A percentile compares a stretch with the other conserved stretches of the same genome.
Conservation (phyloP, 1,284 basidiomycete species). For the Neotropicomus parvogracilis region DNA sequence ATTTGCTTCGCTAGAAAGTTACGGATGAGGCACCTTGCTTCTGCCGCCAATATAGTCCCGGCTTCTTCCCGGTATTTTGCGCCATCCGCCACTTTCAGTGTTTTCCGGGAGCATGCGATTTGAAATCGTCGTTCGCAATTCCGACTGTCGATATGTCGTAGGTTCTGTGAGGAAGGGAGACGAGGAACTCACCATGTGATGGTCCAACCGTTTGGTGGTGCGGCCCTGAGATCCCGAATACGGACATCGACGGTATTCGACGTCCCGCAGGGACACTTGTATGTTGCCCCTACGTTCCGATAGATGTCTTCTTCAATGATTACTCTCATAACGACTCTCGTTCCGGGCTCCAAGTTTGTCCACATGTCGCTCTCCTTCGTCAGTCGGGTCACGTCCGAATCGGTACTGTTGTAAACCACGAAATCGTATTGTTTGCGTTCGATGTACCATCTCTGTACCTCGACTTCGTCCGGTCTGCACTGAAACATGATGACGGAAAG, state of each 20-base stretch:
- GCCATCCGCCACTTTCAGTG: no score
- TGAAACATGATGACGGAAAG: background rate
- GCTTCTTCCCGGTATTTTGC: background rate
- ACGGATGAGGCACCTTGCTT: background rate
- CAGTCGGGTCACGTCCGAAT: background rate
- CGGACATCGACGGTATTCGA: no score
- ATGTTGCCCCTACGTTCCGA: background rate
- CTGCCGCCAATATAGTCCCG: background rate
- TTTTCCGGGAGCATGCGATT: no score
- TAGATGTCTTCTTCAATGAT: background rate
- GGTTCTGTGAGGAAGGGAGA: background rate
- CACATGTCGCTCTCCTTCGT: conserved; percentile 1
- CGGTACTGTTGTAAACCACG: background rate
- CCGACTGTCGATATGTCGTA: background rate
- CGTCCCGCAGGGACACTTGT: conserved; percentile 4
- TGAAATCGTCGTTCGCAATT: conserved; percentile 2
- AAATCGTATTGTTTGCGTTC: conserved; percentile 1
- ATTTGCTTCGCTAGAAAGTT: conserved; percentile 2
- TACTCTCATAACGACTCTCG: conserved; percentile 1
- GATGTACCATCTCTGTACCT: conserved; percentile 3
- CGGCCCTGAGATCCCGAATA: background rate
- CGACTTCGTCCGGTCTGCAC: conserved; percentile 1
- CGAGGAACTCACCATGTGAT: conserved; percentile 1
- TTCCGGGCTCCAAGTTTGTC: conserved; percentile 1
- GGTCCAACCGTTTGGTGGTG: background rate